Base-by-base conservation (phyloP, 2,329 filamentous ascomycete species). In the Juglanconis juglandina region DNA sequence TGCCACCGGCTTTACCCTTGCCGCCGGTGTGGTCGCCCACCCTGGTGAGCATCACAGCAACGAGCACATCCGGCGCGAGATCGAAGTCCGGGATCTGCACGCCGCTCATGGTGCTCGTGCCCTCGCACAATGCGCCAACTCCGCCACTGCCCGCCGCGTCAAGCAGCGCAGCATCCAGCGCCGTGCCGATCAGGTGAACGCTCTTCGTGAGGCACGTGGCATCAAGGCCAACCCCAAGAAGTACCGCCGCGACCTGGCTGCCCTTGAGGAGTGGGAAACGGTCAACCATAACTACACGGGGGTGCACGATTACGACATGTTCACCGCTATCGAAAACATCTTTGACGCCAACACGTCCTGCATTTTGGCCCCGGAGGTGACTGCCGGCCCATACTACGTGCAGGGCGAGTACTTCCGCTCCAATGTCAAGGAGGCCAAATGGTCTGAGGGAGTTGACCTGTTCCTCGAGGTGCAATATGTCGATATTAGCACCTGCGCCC, bases 331-430 rank as follows among this genome's bases (percentile, higher is more conserved):
- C 37, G 69, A 68, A 65, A 71, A 60, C 61, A 68, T 76, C 41
- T 63, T 75, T 63, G 68, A 68, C 35, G 72, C 69, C 39, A 72
- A 75, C 60, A 73, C 69, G 6, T 72, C 69, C 53, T 74, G 72
- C 44, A 69, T 74, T 50, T 64, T 74, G 30, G 67, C 72, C 37
- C 73, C 73, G 37, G 69, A 73, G 51, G 63, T 74, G 41, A 74
- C 72, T 4, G 68, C 71, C 49, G 73, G 73, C 1, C 78, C 61
- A 2, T 63, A 63, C 35, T 73, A 75, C 63, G 72, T 80, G 32
- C 68, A 72, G n/a, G 79, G 78, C 51, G 78, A 81, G 68, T 71
- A 75, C 59, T 67, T 81, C 59, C 75, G 79, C 48, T 68, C 73
- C 46, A 74, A 81, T 62, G 72, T 81, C 62, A 75, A 73, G 59